phyloP scores from a whole-genome alignment of 1,139 yeast species.

The Pichia sp. region DNA sequence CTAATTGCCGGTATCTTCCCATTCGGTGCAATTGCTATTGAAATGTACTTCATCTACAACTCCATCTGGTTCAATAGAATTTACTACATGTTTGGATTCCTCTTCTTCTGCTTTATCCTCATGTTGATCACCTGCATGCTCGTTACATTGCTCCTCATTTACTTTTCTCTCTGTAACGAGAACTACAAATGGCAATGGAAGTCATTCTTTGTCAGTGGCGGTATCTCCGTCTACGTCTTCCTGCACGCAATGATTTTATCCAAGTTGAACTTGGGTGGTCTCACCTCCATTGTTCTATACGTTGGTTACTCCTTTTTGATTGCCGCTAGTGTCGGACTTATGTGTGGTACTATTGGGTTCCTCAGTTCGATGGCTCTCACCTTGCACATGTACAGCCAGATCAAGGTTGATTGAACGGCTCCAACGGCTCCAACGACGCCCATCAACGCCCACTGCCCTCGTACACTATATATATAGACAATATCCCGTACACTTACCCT shows the following conservation, averaged over 20 bases:
- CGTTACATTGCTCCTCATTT: constrained; percentile 73
- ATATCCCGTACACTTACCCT: too few relatives aligned
- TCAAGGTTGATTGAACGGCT: constrained; percentile 76
- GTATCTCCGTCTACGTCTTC: constrained; percentile 79
- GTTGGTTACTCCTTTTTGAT: constrained; percentile 79
- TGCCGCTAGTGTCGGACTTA: constrained; percentile 63
- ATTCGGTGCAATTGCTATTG: constrained; percentile 91
- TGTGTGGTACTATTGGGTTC: constrained; percentile 89
- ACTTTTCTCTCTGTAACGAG: constrained; percentile 82
- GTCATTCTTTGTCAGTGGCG: constrained; percentile 81
- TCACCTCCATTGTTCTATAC: constrained; percentile 71
- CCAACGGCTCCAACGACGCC: too few relatives aligned
- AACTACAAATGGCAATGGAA: constrained; percentile 99
- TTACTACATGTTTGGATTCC: constrained; percentile 95
- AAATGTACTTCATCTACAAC: constrained; percentile 79
- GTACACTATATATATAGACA: too few relatives aligned
- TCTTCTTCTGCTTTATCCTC: constrained; percentile 77
- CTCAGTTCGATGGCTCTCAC: constrained; percentile 67
- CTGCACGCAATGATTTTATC: constrained; percentile 74
- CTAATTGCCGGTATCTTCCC: constrained; percentile 87
- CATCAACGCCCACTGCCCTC: too few relatives aligned
- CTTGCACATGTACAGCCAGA: constrained; percentile 71
- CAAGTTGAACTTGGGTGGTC: constrained; percentile 62
- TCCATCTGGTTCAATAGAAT: constrained; percentile 93
- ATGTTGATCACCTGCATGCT: constrained; percentile 78